Conservation (phyloP, 108 stramenopile species). For the Skeletonema menzelii region DNA sequence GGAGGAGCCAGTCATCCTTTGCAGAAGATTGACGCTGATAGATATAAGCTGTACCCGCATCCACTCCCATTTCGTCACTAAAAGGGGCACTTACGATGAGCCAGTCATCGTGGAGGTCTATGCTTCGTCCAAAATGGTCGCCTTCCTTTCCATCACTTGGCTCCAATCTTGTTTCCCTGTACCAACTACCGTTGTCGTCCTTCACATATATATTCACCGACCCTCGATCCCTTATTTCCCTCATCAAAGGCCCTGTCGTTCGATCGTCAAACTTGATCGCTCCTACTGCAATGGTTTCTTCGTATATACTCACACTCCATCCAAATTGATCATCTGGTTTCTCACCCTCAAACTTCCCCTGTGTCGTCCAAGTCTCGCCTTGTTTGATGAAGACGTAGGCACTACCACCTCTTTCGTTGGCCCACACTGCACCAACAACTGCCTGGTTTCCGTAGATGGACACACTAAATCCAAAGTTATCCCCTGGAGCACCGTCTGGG, state of each 20-base stretch:
- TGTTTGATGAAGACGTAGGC: conserved; percentile 6
- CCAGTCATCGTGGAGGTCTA: conserved; percentile 8
- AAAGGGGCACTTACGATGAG: conserved; percentile 3
- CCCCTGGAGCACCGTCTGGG: conserved; percentile 6
- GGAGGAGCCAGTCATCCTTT: background rate
- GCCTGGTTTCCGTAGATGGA: conserved; percentile 8
- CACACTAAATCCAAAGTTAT: conserved; percentile 20
- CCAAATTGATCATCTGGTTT: conserved; percentile 5
- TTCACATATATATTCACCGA: background rate
- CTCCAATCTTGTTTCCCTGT: background rate
- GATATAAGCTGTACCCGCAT: background rate
- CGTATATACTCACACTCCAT: conserved; percentile 4
- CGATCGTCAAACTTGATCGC: background rate
- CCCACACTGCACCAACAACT: conserved; percentile 6
- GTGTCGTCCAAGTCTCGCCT: background rate
- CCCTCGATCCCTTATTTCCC: background rate
- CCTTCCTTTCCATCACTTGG: background rate
- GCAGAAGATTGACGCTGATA: background rate
- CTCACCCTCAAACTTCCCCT: background rate
- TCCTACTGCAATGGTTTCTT: conserved; percentile 1
- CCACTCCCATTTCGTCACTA: background rate
- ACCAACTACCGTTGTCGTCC: background rate
- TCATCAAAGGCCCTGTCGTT: background rate
- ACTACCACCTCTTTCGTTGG: conserved; percentile 5
- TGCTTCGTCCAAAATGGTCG: conserved; percentile 6